A percentile compares a stretch with the other conserved stretches of the same genome.
phyloP scores from a whole-genome alignment of 2,329 filamentous ascomycete genomes.

The Arthrobotrys pseudoclavata region DNA sequence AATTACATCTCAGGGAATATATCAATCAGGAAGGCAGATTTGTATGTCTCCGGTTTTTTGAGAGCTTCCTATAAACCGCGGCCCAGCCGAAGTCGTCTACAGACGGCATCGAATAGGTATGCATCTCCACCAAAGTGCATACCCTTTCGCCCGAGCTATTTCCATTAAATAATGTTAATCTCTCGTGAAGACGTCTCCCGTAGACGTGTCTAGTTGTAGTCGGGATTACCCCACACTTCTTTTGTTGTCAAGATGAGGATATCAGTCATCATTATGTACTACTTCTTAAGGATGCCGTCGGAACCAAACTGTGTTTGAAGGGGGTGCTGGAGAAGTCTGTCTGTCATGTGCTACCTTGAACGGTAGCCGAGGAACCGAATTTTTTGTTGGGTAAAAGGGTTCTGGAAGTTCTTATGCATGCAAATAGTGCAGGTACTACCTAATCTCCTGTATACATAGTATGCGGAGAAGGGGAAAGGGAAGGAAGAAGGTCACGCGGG shows the following conservation, averaged over 20 bases:
- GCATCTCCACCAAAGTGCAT: neutral
- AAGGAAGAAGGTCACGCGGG: slow-evolving; percentile 22
- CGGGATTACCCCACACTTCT: slow-evolving; percentile 38
- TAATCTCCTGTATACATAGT: too few species aligned
- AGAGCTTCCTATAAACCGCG: neutral
- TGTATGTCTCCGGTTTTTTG: neutral
- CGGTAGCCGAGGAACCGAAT: slow-evolving; percentile 57
- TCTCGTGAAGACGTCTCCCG: neutral
- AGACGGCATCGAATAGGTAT: neutral
- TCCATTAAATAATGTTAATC: slow-evolving; percentile 44
- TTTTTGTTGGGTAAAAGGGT: slow-evolving; percentile 20
- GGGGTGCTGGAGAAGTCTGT: neutral
- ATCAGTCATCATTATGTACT: too few species aligned
- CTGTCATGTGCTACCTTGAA: slow-evolving; percentile 11
- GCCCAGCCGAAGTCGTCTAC: slow-evolving; percentile 7
- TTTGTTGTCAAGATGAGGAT: neutral
- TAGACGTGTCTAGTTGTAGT: neutral
- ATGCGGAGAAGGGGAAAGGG: neutral
- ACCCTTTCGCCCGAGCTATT: slow-evolving; percentile 28
- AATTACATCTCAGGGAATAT: neutral
- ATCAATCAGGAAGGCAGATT: slow-evolving; percentile 13
- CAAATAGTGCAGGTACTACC: too few species aligned
- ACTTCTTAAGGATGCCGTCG: too few species aligned
- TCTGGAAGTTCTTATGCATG: slow-evolving; percentile 13
- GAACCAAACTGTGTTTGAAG: neutral